Conservation (phyloP, 441 rosid species). For the Adansonia grandidieri region DNA sequence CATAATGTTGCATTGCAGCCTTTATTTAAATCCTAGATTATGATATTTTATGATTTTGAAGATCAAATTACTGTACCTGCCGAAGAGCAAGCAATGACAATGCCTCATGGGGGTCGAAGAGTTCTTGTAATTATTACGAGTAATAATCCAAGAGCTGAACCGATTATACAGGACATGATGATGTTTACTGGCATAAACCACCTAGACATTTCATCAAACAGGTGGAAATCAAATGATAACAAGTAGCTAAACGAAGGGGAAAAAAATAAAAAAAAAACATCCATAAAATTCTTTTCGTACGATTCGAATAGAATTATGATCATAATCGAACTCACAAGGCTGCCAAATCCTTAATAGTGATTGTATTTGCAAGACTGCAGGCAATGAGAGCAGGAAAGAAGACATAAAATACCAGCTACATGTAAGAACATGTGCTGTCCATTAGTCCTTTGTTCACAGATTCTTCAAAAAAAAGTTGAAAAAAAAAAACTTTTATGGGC, state of each 20-base stretch:
- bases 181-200: slow-evolving; percentile 54
- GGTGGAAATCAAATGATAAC: neutral
- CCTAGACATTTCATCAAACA: slow-evolving; percentile 24
- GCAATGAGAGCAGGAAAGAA: slow-evolving; percentile 52
- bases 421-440: neutral
- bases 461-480: no score
- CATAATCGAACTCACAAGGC: slow-evolving; percentile 12
- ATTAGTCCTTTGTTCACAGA: neutral
- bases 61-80: slow-evolving; percentile 28
- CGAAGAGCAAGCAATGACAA: slow-evolving; percentile 42
- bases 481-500: no score
- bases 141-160: slow-evolving; percentile 41
- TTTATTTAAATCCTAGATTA: no score
- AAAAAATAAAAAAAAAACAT: neutral
- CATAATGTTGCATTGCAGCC: no score
- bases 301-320: neutral
- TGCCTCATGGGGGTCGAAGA: slow-evolving; percentile 40
- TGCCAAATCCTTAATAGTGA: slow-evolving; percentile 45
- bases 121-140: slow-evolving; percentile 39
- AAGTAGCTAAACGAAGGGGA: neutral
- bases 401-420: slow-evolving; percentile 38
- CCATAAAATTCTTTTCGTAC: neutral
- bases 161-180: slow-evolving; percentile 37
- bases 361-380: slow-evolving; percentile 54
- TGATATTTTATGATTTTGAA: neutral